phyloP scores from a whole-genome alignment of 306 rosid species.

The Cicer pinnatifidum region DNA sequence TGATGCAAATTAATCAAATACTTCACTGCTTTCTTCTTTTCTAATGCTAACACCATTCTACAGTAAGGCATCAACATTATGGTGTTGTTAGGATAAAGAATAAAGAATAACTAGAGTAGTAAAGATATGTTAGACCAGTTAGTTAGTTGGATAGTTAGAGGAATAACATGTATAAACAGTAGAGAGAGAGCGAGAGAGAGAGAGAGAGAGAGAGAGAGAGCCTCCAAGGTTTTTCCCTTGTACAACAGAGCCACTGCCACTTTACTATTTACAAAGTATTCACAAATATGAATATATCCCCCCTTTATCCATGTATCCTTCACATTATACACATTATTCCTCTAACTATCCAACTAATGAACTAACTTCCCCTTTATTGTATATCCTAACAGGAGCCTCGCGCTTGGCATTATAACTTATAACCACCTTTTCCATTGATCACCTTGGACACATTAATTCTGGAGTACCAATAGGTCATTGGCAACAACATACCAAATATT shows the following conservation, averaged over 20 bases:
- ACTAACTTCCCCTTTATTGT: background rate
- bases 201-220: too few species aligned
- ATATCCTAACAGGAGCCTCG: background rate
- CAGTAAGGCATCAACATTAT: background rate
- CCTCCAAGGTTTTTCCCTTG: too few species aligned
- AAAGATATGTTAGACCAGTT: too few species aligned
- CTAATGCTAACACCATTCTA: background rate
- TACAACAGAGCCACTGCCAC: too few species aligned
- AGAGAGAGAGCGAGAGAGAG: too few species aligned
- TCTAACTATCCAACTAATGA: background rate
- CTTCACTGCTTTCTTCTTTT: constrained; percentile 6
- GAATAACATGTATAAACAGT: too few species aligned
- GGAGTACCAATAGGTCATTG: background rate
- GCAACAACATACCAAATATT: background rate
- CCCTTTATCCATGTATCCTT: too few species aligned
- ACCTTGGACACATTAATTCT: background rate
- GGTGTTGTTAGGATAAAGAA: background rate
- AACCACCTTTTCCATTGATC: background rate
- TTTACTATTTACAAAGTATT: too few species aligned
- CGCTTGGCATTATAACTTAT: constrained; percentile 8
- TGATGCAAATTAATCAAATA: background rate
- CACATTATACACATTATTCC: too few species aligned
- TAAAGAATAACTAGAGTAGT: too few species aligned
- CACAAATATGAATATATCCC: too few species aligned
- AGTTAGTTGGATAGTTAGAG: too few species aligned